Conservation (phyloP, 345 rosid genomes). For the Hibiscus trionum region DNA sequence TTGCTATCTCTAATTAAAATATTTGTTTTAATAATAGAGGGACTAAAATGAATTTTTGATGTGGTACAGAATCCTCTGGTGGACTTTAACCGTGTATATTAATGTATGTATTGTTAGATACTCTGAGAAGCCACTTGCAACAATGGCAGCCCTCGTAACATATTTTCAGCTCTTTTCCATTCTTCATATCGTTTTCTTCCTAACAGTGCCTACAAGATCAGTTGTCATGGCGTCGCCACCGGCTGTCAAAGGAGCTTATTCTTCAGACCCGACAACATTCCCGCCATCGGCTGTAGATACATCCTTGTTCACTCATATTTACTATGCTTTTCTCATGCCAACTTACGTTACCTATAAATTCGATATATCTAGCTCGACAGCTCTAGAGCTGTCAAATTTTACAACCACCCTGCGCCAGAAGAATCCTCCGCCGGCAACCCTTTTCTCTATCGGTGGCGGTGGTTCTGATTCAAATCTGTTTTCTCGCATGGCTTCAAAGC, state of each 20-base stretch:
- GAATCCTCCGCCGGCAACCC: conserved; percentile 33
- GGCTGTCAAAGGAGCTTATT: conserved; percentile 42
- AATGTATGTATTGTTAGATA: background rate
- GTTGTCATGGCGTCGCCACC: conserved; percentile 12
- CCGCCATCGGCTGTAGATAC: conserved; percentile 45
- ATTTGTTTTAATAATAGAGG: no score
- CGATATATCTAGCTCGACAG: conserved; percentile 14
- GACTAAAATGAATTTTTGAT: no score
- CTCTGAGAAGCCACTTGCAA: background rate
- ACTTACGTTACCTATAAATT: conserved; percentile 29
- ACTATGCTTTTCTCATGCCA: conserved; percentile 51
- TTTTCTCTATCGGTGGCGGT: conserved; percentile 49
- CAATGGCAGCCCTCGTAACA: conserved; percentile 10
- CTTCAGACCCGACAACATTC: conserved; percentile 13
- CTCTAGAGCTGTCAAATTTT: conserved; percentile 29
- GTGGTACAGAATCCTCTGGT: no score
- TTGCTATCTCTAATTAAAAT: no score
- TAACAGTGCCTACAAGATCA: background rate
- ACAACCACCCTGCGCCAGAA: conserved; percentile 34
- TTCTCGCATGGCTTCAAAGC: conserved; percentile 28
- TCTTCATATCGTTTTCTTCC: background rate
- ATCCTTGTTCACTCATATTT: conserved; percentile 44
- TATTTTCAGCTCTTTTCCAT: background rate
- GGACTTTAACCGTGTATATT: background rate
- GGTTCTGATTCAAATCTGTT: conserved; percentile 14